Base-by-base conservation (phyloP, 192 early-diverging fungal species). In the Coemansia sp. region DNA sequence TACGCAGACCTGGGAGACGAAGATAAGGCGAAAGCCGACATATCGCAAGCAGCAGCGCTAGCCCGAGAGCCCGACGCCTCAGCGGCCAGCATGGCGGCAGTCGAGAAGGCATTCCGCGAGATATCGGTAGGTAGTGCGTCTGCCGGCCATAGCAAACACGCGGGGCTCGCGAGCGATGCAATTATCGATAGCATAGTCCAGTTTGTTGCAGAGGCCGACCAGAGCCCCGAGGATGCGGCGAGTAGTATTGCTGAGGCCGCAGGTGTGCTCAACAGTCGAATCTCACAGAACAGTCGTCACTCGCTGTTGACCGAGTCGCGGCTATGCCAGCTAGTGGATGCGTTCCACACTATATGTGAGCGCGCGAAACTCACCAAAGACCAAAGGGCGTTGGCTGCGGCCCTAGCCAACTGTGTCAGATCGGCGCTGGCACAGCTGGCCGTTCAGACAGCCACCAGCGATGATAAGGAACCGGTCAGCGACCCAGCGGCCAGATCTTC, bases 101-200 rank as follows among this genome's bases (percentile, higher is more conserved):
- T 81, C 3, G 78, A 81, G 46, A 69, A 61, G 16, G 73, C 78
- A 2, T 62, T 81, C 4, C 66, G 67, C 6, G 66, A 75, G 11
- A 50, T 75, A 19, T 33, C 69, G 2, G 46, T 79, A 7, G 35
- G 69, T 1, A 42, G n/a, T 9, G 6, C 34, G 10, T 11, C 10
- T 10, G 62, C 3, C 17, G 9, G 19, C 40, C 36, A 29, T 17
- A 33, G 56, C 53, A 68, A 68, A n/a, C 50, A 68, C 29, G 21
- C 59, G 6, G 39, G 21, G 41, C 46, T 48, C 3, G 39, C 69
- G 8, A 54, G 29, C 36, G 42, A 64, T 46, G 53, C 50, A 9
- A 17, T 64, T 14, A 44, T 62, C 5, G 33, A 60, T 45, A 14
- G 31, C 6, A 34, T 35, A 31, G 50, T 3, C 41, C 36, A 24